A percentile compares a stretch with the other conserved stretches of the same genome.
Evolutionary conservation across 257 asterid genomes (phyloP).

Genomic region (Salvia rosmarinus): DNA sequence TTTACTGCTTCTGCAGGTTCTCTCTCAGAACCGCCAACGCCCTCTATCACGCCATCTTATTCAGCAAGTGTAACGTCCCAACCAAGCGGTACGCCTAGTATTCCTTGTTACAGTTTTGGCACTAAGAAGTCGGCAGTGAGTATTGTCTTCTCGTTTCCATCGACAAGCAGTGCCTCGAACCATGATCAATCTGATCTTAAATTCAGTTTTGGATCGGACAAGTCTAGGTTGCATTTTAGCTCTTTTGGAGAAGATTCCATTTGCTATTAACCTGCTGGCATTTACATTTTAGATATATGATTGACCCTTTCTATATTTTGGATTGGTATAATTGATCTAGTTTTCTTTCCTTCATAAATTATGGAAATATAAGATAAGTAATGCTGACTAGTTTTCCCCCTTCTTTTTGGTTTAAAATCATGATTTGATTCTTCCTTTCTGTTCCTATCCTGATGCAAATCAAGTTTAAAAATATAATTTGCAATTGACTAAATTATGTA

Average conservation of each 20-base stretch:
- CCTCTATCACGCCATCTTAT: conserved; percentile 67
- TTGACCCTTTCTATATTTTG: background rate
- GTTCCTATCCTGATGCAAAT: background rate
- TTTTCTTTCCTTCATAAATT: background rate
- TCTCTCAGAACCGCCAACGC: conserved; percentile 85
- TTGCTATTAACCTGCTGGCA: conserved; percentile 46
- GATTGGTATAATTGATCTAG: conserved; percentile 17
- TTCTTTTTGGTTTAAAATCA: background rate
- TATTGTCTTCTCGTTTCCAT: conserved; percentile 78
- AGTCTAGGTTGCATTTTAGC: conserved; percentile 61
- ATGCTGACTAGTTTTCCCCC: background rate
- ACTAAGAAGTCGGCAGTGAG: conserved; percentile 46
- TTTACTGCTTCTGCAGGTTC: conserved; percentile 57
- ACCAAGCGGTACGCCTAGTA: conserved; percentile 39
- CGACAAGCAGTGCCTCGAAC: conserved; percentile 49
- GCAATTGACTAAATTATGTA: background rate
- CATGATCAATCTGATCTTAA: conserved; percentile 53
- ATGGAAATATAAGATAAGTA: conserved; percentile 9
- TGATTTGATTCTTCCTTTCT: background rate
- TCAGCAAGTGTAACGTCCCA: conserved; percentile 38
- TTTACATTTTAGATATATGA: conserved; percentile 13
- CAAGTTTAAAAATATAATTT: too few species aligned
- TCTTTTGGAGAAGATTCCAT: conserved; percentile 55
- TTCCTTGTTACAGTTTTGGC: conserved; percentile 73
- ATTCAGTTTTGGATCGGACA: conserved; percentile 77